phyloP scores from a whole-genome alignment of 306 rosid species.

The Medicago ruthenica region DNA sequence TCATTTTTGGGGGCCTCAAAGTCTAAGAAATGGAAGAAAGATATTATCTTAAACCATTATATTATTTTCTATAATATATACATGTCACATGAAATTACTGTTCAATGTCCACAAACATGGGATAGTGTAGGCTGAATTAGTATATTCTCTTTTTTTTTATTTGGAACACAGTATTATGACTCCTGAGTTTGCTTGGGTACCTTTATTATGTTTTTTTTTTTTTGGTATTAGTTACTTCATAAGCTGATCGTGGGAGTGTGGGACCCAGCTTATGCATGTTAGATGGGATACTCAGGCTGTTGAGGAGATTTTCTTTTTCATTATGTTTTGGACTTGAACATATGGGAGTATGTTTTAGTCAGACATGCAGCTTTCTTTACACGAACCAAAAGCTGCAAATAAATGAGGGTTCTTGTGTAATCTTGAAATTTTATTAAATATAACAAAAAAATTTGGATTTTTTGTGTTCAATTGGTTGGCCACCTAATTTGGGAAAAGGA shows the following conservation, averaged over 20 bases:
- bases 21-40: not conserved
- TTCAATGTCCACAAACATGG: not conserved
- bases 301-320: too few relatives aligned
- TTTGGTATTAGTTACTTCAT: not conserved
- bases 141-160: not conserved
- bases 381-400: not conserved
- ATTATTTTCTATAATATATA: not conserved
- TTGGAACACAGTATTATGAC: not conserved
- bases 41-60: not conserved
- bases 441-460: not conserved
- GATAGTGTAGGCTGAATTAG: not conserved
- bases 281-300: too few relatives aligned
- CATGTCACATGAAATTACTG: not conserved
- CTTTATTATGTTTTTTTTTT: not conserved
- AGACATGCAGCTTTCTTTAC: not conserved
- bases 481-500: not conserved
- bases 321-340: too few relatives aligned
- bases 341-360: not conserved
- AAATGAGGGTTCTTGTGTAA: not conserved
- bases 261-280: not conserved
- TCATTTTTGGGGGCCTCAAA: not conserved
- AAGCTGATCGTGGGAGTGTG: not conserved
- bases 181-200: not conserved
- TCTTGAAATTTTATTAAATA: not conserved
- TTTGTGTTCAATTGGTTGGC: not conserved